Evolutionary conservation across 345 rosid genomes (phyloP).

Genomic region (Brassica incana): DNA sequence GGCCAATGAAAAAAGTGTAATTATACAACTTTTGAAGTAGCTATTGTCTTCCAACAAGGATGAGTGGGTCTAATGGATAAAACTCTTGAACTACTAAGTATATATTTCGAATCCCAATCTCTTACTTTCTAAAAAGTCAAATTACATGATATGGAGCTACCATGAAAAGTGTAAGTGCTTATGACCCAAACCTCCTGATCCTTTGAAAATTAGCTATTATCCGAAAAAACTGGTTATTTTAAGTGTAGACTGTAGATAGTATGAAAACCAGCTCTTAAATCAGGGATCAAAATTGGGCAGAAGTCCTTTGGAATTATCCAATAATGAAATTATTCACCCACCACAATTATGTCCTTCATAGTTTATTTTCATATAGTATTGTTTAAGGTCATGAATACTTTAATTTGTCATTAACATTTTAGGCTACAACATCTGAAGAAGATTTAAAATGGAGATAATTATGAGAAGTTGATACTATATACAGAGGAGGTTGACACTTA

Average conservation of each 20-base stretch:
- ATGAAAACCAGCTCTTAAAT: neutral
- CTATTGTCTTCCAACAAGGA: neutral
- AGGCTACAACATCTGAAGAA: neutral
- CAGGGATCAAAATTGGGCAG: no score
- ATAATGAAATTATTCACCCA: no score
- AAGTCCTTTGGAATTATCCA: no score
- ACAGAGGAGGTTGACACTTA: constrained; percentile 28
- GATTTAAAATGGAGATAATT: constrained; percentile 3
- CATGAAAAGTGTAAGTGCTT: neutral
- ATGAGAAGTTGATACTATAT: constrained; percentile 25
- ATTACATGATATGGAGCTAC: neutral
- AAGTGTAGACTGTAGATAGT: neutral
- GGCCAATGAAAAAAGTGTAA: neutral
- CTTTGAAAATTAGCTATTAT: neutral
- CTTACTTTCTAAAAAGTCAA: neutral
- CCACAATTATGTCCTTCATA: neutral
- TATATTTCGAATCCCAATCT: neutral
- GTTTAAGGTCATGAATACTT: neutral
- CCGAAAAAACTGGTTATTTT: neutral
- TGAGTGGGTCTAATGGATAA: neutral
- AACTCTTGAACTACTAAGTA: neutral
- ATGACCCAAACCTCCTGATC: neutral
- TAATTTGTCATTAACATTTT: neutral
- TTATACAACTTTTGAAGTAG: neutral
- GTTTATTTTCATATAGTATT: neutral